Evolutionary conservation across 331 rosid genomes (phyloP).

Genomic region (Rhamnella rubrinervis): DNA sequence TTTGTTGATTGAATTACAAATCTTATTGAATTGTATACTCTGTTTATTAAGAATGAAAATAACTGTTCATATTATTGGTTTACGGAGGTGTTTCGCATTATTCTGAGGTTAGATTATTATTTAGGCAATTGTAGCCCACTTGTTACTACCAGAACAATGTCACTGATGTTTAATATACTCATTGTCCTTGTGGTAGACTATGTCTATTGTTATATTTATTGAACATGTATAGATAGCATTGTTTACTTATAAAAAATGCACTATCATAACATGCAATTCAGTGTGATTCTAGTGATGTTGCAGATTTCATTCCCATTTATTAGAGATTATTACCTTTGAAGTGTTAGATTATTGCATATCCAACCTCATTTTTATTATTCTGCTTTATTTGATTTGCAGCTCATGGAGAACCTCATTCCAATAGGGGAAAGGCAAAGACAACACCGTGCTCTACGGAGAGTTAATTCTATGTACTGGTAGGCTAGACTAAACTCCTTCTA

Average conservation of each 20-base stretch:
- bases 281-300: background rate
- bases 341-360: background rate
- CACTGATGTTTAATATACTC: too few species aligned
- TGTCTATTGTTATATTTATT: too few species aligned
- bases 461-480: constrained; percentile 38
- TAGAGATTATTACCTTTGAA: background rate
- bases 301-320: background rate
- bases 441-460: constrained; percentile 40
- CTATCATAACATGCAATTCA: background rate
- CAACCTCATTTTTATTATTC: background rate
- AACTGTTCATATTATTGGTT: too few species aligned
- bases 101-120: too few species aligned
- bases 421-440: constrained; percentile 32
- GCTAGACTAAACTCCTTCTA: background rate
- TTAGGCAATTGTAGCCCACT: too few species aligned
- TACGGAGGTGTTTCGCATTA: too few species aligned
- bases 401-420: constrained; percentile 47
- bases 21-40: too few species aligned
- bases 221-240: too few species aligned
- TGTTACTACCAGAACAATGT: too few species aligned
- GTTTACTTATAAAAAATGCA: background rate
- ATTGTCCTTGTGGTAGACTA: too few species aligned
- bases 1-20: too few species aligned
- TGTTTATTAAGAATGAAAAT: too few species aligned
- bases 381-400: constrained; percentile 36